Base-by-base conservation (phyloP, 2,329 filamentous ascomycete genomes). In the Cryoendolithus antarcticus region DNA sequence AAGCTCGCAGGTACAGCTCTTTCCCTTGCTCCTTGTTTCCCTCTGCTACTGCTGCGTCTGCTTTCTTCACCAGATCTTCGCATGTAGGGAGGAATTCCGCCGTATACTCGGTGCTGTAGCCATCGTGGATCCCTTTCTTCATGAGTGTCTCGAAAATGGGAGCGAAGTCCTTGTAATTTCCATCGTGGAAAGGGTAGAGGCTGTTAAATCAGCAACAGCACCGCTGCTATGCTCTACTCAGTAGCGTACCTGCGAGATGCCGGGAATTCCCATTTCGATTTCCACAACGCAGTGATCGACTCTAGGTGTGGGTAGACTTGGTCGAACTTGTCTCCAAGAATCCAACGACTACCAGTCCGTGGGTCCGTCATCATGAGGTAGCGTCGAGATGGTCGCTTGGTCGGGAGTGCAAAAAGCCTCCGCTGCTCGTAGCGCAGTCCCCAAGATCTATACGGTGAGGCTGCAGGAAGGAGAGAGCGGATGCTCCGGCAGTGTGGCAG, bases 281-380 rank as follows among this genome's bases (percentile, higher is more conserved):
- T 48, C 59, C 59, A 61, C 27, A 82, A 62, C 7, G 70, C 69
- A 52, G 71, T 64, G 48, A 80, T 76, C 15, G 71, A 71, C 28
- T 67, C 63, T 48, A 78, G 72, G 52, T 80, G 76, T 12, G 74
- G 67, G 34, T 67, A 65, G 34, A 63, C 55, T 27, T 64, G 61
- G 40, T 67, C 54, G 48, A 70, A 67, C 38, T 63, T 64, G 39
- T 68, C 62, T 44, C 66, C 67, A 30, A 70, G 58, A 27, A 60
- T 57, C 58, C 58, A 60, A 35, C 46, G 43, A 36, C 48, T 52
- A 42, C 52, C 52, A 4, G 55, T 58, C 5, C 54, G 55, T 35
- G 55, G 54, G 41, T 58, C 53, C 15, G 48, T 50, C 49, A 50
- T 50, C 10, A 32, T 49, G 24, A 9, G 33, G 13, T 12, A 10